phyloP scores from a whole-genome alignment of 228 moss, liverwort and hornwort species.

The Sphagnum fallax region DNA sequence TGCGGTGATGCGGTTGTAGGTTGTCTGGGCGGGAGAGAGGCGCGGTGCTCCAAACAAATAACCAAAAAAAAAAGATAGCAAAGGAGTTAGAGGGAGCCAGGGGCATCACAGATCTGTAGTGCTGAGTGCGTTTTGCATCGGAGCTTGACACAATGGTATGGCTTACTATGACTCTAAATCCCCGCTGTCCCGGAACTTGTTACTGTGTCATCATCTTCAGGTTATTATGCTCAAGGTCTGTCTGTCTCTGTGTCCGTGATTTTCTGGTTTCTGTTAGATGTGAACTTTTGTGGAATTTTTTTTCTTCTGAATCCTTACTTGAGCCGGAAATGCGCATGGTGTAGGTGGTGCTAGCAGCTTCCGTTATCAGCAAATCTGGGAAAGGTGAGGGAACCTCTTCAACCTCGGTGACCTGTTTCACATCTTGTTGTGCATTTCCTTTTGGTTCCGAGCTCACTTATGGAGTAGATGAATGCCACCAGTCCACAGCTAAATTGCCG shows the following conservation, averaged over 20 bases:
- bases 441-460: background rate
- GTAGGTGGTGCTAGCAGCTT: constrained; percentile 99
- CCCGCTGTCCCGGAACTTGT: background rate
- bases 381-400: constrained; percentile 51
- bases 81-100: constrained; percentile 36
- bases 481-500: background rate
- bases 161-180: background rate
- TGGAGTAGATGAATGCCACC: background rate
- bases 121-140: constrained; percentile 18
- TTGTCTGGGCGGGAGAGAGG: no score
- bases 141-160: constrained; percentile 84
- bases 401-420: background rate
- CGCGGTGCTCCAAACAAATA: no score
- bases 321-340: constrained; percentile 7
- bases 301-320: constrained; percentile 15
- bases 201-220: constrained; percentile 2
- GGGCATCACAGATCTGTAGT: constrained; percentile 27
- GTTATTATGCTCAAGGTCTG: constrained; percentile 14
- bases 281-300: no score
- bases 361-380: constrained; percentile 98
- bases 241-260: constrained; percentile 9
- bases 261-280: constrained; percentile 1
- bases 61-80: constrained; percentile 37
- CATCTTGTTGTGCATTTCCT: background rate
- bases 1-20: no score